These are phyloP conservation scores for Xylaria bambusicola DNA, from an alignment of 495 filamentous ascomycete genomes.

Conservation along the genomic window DNA sequence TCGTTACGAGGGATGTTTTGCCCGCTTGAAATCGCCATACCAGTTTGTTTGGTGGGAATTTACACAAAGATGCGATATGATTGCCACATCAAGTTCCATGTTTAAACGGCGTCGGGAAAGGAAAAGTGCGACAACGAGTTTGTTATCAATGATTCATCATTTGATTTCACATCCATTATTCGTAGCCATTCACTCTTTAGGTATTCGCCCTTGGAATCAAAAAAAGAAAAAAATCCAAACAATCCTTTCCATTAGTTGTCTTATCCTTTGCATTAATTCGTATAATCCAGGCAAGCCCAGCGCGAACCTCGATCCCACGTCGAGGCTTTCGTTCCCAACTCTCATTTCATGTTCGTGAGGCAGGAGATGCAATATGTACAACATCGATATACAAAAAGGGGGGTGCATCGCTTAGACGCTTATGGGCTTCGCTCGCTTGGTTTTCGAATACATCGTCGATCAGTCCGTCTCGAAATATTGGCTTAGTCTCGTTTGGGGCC, in stretches of 20 bases:
- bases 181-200: no score
- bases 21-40: no score
- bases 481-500: constrained; percentile 32
- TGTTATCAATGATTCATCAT: background rate
- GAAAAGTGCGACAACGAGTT: background rate
- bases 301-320: background rate
- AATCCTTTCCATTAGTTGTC: background rate
- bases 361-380: no score
- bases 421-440: background rate
- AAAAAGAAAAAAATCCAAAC: no score
- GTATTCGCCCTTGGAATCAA: no score
- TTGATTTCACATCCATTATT: background rate
- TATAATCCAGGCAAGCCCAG: background rate
- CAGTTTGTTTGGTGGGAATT: no score
- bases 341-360: constrained; percentile 2
- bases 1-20: no score
- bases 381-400: background rate
- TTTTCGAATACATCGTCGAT: background rate
- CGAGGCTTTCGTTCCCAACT: background rate
- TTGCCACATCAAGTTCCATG: no score
- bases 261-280: background rate
- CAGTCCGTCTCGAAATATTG: background rate
- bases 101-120: no score
- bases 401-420: background rate
- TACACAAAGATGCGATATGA: no score